Percentiles rank a stretch among this genome's conserved stretches.
phyloP scores from a whole-genome alignment of 108 stramenopile species.

The Fragilariopsis cylindrus region DNA sequence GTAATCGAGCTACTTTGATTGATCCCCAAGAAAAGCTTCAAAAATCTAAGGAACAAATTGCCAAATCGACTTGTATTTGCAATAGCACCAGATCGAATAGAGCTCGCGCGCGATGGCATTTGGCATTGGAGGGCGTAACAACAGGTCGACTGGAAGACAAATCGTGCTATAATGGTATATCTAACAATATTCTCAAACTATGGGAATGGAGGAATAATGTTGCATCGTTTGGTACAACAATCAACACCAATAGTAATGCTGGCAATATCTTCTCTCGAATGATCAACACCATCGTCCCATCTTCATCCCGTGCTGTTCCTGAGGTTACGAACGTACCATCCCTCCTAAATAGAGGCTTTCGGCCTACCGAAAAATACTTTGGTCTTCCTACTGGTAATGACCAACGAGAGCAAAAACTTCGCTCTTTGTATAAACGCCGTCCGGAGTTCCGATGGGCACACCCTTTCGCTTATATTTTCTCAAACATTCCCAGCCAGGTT shows the following conservation, averaged over 20 bases:
- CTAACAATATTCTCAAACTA: neutral
- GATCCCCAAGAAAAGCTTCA: constrained; percentile 26
- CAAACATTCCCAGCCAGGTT: neutral
- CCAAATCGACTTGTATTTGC: neutral
- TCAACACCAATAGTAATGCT: too few relatives aligned
- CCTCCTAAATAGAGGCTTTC: neutral
- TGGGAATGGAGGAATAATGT: neutral
- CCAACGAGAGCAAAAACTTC: neutral
- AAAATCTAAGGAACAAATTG: constrained; percentile 6
- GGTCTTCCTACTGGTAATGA: neutral
- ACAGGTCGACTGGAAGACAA: constrained; percentile 26
- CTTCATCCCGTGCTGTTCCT: neutral
- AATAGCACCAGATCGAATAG: neutral
- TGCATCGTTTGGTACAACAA: neutral
- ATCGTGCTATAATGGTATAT: neutral
- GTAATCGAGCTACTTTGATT: constrained; percentile 41
- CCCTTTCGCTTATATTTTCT: constrained; percentile 1
- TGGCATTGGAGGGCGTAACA: constrained; percentile 49
- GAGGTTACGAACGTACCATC: neutral
- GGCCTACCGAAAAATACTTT: neutral
- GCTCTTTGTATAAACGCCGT: neutral
- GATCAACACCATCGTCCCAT: too few relatives aligned
- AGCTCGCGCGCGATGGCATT: constrained; percentile 50
- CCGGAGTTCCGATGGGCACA: constrained; percentile 24
- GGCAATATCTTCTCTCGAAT: too few relatives aligned